Evolutionary conservation across 768 basidiomycete species (phyloP).

Genomic region (Paxillus rubicundulus): DNA sequence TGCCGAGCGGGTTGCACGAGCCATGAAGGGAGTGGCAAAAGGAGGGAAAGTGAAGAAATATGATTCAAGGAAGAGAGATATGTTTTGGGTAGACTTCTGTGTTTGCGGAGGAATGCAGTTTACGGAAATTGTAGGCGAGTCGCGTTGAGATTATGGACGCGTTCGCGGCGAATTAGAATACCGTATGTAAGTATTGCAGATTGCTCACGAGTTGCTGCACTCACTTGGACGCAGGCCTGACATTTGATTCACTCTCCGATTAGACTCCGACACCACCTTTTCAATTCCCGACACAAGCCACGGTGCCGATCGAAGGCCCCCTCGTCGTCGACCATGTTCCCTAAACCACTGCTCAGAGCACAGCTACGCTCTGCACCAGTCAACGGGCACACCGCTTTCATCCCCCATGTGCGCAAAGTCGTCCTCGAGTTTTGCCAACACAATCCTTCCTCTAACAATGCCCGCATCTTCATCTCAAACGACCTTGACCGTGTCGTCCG

Average conservation of each 20-base stretch:
- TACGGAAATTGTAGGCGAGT: conserved; percentile 23
- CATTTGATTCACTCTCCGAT: conserved; percentile 2
- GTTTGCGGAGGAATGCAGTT: conserved; percentile 22
- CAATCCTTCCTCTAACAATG: conserved; percentile 71
- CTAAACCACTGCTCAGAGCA: conserved; percentile 43
- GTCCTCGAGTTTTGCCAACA: conserved; percentile 88
- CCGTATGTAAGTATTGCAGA: no score
- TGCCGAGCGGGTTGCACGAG: conserved; percentile 72
- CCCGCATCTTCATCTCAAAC: conserved; percentile 66
- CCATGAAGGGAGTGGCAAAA: conserved; percentile 45
- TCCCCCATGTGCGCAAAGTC: conserved; percentile 79
- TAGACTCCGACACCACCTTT: conserved; percentile 12
- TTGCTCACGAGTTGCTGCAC: conserved; percentile 9
- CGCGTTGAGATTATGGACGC: conserved; percentile 21
- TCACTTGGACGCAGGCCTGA: not conserved
- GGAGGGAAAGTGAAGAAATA: conserved; percentile 2
- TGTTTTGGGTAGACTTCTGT: conserved; percentile 3
- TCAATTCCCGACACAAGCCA: conserved; percentile 26
- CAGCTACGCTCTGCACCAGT: conserved; percentile 56
- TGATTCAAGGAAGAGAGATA: conserved; percentile 2
- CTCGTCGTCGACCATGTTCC: conserved; percentile 27
- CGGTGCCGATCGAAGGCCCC: conserved; percentile 1
- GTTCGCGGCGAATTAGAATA: conserved; percentile 19
- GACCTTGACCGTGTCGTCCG: conserved; percentile 64
- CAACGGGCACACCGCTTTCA: conserved; percentile 72